Evolutionary conservation across 192 early-diverging fungal genomes (phyloP).

Genomic region (Coemansia sp.): DNA sequence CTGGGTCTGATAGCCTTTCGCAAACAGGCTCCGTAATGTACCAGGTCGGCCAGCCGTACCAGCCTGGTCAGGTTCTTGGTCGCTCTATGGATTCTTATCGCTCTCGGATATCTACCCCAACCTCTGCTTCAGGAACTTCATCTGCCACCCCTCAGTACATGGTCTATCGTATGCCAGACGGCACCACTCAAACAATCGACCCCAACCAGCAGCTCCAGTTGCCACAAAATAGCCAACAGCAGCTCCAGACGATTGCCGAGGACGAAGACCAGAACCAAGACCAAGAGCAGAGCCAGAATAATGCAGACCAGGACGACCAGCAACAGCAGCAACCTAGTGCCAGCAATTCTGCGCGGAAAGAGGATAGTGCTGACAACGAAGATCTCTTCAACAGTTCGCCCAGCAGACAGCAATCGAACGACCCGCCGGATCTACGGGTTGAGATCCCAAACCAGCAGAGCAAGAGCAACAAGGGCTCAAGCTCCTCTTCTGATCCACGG

Average conservation of each 20-base stretch:
- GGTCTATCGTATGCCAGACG: constrained; percentile 55
- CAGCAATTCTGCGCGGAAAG: not conserved
- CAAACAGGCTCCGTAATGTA: constrained; percentile 31
- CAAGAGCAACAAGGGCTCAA: constrained; percentile 12
- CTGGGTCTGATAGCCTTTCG: constrained; percentile 21
- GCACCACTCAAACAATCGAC: constrained; percentile 30
- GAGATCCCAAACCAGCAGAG: constrained; percentile 28
- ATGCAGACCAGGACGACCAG: not conserved
- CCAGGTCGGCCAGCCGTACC: constrained; percentile 51
- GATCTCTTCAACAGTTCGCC: not conserved
- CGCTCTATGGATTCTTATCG: constrained; percentile 43
- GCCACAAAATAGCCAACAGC: constrained; percentile 10
- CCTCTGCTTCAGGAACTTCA: not conserved
- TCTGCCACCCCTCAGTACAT: constrained; percentile 35
- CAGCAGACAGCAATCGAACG: constrained; percentile 14
- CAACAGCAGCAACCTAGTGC: not conserved
- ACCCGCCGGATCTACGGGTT: constrained; percentile 31
- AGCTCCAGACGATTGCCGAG: constrained; percentile 48
- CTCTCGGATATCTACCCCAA: constrained; percentile 24
- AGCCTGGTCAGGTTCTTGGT: constrained; percentile 52
- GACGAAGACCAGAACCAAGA: constrained; percentile 30
- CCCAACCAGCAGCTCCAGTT: constrained; percentile 18
- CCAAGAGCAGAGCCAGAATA: not conserved
- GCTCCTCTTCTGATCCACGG: constrained; percentile 7
- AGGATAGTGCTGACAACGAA: not conserved